These are phyloP conservation scores for Coprinellus aureogranulatus DNA, from an alignment of 768 basidiomycete species.

Conservation along the genomic window DNA sequence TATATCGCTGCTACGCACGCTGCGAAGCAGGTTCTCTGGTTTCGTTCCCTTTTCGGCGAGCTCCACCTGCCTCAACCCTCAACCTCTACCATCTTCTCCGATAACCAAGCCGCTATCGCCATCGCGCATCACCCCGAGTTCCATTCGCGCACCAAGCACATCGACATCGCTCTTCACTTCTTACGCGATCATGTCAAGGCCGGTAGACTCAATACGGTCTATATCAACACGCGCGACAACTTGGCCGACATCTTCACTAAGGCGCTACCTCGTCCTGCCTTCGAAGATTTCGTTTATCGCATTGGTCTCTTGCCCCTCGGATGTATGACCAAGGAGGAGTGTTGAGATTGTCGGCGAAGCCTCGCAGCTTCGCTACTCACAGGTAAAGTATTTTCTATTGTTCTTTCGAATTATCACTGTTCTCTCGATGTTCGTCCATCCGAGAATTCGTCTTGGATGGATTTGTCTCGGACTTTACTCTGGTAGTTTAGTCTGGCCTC, in stretches of 20 bases:
- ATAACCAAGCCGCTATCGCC: conserved; percentile 20
- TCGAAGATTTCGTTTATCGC: not conserved
- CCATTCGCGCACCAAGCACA: conserved; percentile 21
- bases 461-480: no score
- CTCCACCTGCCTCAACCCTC: not conserved
- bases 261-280: conserved; percentile 8
- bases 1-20: conserved; percentile 6
- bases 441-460: no score
- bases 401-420: no score
- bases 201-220: conserved; percentile 4
- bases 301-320: conserved; percentile 1
- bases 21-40: conserved; percentile 20
- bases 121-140: conserved; percentile 17
- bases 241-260: conserved; percentile 18
- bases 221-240: conserved; percentile 11
- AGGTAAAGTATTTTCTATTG: no score
- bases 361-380: no score
- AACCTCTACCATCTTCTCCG: conserved; percentile 7
- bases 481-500: no score
- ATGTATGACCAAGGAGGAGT: conserved; percentile 8
- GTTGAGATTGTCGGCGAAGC: no score
- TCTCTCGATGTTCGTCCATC: no score
- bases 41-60: conserved; percentile 11
- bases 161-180: conserved; percentile 17
- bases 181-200: conserved; percentile 7